Conservation (phyloP, 805 yeast species). For the Myxozyma neglecta region DNA sequence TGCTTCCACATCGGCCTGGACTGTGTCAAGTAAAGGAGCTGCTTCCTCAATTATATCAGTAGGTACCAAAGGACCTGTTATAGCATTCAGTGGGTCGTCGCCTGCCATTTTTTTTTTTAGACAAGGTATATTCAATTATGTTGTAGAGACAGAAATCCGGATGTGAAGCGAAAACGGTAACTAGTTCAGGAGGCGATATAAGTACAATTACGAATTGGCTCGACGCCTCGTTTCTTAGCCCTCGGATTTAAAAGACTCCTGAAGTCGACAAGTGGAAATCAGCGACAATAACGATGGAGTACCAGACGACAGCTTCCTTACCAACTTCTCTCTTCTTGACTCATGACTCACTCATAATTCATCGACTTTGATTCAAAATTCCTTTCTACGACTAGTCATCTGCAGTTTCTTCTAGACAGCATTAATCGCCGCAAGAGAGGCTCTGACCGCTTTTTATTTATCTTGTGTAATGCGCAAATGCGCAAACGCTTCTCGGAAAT, state of each 20-base stretch:
- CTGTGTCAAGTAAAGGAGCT: constrained; percentile 18
- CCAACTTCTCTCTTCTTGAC: not conserved
- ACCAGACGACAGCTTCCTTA: no score
- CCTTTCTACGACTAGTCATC: not conserved
- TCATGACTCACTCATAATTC: not conserved
- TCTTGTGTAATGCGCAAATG: not conserved
- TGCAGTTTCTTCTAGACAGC: not conserved
- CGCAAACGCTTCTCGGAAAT: not conserved
- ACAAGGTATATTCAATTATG: not conserved
- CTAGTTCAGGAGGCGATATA: no score
- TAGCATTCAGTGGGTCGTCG: constrained; percentile 6
- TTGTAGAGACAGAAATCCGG: not conserved
- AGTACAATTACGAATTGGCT: no score
- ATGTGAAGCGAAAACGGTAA: no score
- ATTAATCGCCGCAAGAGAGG: not conserved
- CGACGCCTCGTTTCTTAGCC: not conserved
- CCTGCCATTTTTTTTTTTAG: not conserved
- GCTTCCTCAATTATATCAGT: constrained; percentile 17
- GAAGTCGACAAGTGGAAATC: no score
- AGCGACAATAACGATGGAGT: no score
- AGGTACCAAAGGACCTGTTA: not conserved
- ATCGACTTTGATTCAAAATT: not conserved
- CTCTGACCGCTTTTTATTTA: not conserved
- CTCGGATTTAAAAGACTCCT: no score
- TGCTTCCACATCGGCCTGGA: constrained; percentile 9